Base-by-base conservation (phyloP, 352 stramenopile species). In the Pythium periplocum region DNA sequence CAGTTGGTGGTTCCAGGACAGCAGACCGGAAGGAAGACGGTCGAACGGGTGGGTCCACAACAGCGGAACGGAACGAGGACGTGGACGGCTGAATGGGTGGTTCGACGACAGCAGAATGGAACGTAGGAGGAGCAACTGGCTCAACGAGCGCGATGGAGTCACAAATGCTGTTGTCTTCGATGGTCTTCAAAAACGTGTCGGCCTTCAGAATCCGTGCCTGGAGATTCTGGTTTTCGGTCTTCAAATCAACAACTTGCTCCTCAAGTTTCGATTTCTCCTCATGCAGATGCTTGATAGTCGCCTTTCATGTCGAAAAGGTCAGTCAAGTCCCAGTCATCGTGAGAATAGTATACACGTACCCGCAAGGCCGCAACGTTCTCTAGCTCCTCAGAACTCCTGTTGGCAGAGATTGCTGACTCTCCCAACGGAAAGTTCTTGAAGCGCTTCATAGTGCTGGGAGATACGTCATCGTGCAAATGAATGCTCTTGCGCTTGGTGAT, bases 401-500 rank as follows among this genome's bases (percentile, higher is more conserved):
- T 26, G 17, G 17, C 17, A 26, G 17, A 26, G 17, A 26, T 26
- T 26, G 48, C 2, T 41, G 37, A 32, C 31, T 11, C 51, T 6
- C 31, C 30, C 11, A 35, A 48, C 44, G n/a, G 55, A 30, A 75
- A 63, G 42, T 73, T 73, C 53, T 73, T 73, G 50, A 78, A 75
- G 3, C 59, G 61, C 54, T 78, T 75, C 38, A 78, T 11, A 12
- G 65, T 69, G 8, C 59, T 56, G 1, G 69, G 62, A 17, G 64
- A 75, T 34, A 76, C 64, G 50, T 69, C 62, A 35, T 74, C 51
- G 0, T 58, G 33, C 30, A 53, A 55, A 32, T 75, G 62, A 6
- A 68, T 58, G 51, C 61, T 81, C 55, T 78, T 78, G 32, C 71
- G 61, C 48, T 78, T 80, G 3, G 52, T 35, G 2, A 69, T 45